Percentiles rank a stretch among this genome's conserved stretches.
Conservation (phyloP, 2,329 filamentous ascomycete genomes). For the Arthroderma uncinatum region DNA sequence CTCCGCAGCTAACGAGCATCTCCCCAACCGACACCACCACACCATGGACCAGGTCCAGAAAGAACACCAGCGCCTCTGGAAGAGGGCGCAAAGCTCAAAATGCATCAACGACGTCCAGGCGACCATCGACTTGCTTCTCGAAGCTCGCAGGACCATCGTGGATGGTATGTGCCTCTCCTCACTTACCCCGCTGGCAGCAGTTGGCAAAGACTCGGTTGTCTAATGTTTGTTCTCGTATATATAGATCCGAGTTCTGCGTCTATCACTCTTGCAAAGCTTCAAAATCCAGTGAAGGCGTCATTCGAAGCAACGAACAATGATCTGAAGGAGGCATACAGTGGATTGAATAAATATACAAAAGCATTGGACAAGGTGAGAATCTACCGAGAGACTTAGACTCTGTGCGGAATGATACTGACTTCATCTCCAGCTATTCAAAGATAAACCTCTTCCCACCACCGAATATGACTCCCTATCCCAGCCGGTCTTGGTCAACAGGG, state of each 20-base stretch:
- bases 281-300: constrained; percentile 70
- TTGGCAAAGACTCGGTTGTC: neutral
- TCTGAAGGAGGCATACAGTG: constrained; percentile 70
- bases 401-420: neutral
- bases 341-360: constrained; percentile 73
- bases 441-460: constrained; percentile 58
- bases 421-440: constrained; percentile 49
- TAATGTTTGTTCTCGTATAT: constrained; percentile 8
- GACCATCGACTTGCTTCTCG: constrained; percentile 65
- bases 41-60: constrained; percentile 54
- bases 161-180: constrained; percentile 41
- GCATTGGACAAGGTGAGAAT: constrained; percentile 62
- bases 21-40: neutral
- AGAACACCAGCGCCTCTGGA: constrained; percentile 62
- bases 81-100: constrained; percentile 56
- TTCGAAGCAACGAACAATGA: constrained; percentile 72
- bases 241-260: constrained; percentile 59
- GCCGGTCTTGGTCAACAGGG: constrained; percentile 70
- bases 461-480: constrained; percentile 74
- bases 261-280: constrained; percentile 68
- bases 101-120: constrained; percentile 70
- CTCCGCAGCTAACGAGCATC: neutral
- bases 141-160: constrained; percentile 62
- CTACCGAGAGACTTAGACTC: neutral
- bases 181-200: neutral